A percentile compares a stretch with the other conserved stretches of the same genome.
phyloP scores from a whole-genome alignment of 768 basidiomycete genomes.

The Boletus edulis region DNA sequence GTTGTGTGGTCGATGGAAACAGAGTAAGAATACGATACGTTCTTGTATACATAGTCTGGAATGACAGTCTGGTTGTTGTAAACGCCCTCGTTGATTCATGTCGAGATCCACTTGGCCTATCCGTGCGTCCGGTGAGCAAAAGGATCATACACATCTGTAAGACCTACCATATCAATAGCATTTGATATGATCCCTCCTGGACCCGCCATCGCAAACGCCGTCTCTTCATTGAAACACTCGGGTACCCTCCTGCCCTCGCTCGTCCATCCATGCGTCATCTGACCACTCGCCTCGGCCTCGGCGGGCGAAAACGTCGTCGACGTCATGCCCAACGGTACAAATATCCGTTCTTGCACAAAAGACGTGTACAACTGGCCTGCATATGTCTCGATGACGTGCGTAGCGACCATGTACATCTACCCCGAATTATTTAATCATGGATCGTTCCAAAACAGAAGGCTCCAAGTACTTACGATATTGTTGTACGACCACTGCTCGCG shows the following conservation, averaged over 20 bases:
- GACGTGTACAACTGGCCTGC: slow-evolving; percentile 33
- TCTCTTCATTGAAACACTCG: slow-evolving; percentile 29
- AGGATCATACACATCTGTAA: neutral
- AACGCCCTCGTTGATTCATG: slow-evolving; percentile 35
- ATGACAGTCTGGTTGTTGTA: slow-evolving; percentile 33
- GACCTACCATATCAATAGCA: slow-evolving; percentile 37
- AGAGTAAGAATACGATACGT: slow-evolving; percentile 31
- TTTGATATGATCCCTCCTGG: slow-evolving; percentile 45
- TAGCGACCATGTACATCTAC: slow-evolving; percentile 39
- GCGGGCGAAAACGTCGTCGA: neutral
- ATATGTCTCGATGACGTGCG: slow-evolving; percentile 35
- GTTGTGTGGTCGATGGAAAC: slow-evolving; percentile 14
- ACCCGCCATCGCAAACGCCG: slow-evolving; percentile 31
- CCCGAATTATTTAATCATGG: too few relatives aligned
- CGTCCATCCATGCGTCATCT: too few relatives aligned
- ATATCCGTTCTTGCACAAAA: slow-evolving; percentile 43
- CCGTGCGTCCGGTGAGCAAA: neutral
- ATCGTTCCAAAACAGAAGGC: too few relatives aligned
- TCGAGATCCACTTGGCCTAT: slow-evolving; percentile 40
- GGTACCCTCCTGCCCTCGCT: too few relatives aligned
- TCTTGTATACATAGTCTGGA: slow-evolving; percentile 28
- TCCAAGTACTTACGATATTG: slow-evolving; percentile 29
- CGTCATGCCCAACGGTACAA: slow-evolving; percentile 40
- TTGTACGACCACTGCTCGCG: slow-evolving; percentile 39
- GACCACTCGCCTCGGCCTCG: too few relatives aligned